Conservation (phyloP, 345 rosid genomes). For the Acer negundo region DNA sequence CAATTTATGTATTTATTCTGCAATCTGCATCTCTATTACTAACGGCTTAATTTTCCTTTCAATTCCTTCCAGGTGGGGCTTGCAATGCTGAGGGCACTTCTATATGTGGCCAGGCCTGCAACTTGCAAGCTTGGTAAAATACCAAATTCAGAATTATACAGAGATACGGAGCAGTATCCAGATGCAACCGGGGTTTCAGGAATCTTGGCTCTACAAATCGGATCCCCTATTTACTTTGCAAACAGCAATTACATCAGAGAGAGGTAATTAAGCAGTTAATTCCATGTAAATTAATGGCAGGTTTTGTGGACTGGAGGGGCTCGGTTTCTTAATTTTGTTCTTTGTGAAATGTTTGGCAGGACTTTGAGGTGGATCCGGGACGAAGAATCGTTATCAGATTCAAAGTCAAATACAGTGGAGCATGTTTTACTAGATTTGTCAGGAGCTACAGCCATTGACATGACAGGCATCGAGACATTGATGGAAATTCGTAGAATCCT, state of each 20-base stretch:
- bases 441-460: slow-evolving; percentile 74
- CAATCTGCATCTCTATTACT: no score
- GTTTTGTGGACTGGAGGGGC: not conserved
- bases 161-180: slow-evolving; percentile 79
- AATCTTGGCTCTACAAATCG: slow-evolving; percentile 63
- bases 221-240: slow-evolving; percentile 90
- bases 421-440: slow-evolving; percentile 72
- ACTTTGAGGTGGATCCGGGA: slow-evolving; percentile 67
- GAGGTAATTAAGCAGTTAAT: slow-evolving; percentile 34
- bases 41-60: not conserved
- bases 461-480: slow-evolving; percentile 72
- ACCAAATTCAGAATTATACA: slow-evolving; percentile 51
- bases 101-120: slow-evolving; percentile 78
- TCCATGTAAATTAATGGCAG: not conserved
- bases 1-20: no score
- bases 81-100: slow-evolving; percentile 60
- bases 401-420: slow-evolving; percentile 41
- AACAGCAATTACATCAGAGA: slow-evolving; percentile 72
- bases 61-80: slow-evolving; percentile 48
- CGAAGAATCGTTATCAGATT: slow-evolving; percentile 32
- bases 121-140: slow-evolving; percentile 71
- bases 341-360: slow-evolving; percentile 28
- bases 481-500: slow-evolving; percentile 57
- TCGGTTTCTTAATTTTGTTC: not conserved
- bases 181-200: slow-evolving; percentile 42